A percentile compares a stretch with the other conserved stretches of the same genome.
phyloP scores from a whole-genome alignment of 306 rosid genomes.

The Castanea crenata region DNA sequence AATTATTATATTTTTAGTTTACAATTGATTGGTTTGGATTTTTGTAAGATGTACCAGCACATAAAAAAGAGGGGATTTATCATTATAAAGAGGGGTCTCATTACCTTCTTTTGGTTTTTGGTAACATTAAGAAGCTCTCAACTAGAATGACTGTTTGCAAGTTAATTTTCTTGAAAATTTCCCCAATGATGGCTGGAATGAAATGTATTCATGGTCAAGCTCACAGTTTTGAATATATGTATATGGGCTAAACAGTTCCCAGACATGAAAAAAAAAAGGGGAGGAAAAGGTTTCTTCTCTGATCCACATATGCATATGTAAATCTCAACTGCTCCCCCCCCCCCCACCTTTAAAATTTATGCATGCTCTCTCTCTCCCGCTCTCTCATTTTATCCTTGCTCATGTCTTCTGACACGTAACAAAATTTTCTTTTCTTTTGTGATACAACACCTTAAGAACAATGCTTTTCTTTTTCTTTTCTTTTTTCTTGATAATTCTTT shows the following conservation, averaged over 20 bases:
- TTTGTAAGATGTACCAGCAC: neutral
- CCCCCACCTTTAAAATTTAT: too few species aligned
- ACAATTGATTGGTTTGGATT: constrained; percentile 6
- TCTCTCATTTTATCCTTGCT: too few species aligned
- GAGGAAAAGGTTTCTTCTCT: neutral
- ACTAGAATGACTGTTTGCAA: neutral
- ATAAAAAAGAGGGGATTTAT: neutral
- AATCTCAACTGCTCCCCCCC: neutral
- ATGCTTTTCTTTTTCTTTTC: too few species aligned
- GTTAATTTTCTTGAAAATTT: neutral
- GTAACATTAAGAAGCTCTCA: neutral
- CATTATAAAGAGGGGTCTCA: neutral
- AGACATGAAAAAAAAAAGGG: neutral
- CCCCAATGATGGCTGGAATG: neutral
- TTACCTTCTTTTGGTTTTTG: neutral
- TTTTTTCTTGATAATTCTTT: too few species aligned
- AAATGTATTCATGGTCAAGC: neutral
- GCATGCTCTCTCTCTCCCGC: too few species aligned
- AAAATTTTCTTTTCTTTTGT: too few species aligned
- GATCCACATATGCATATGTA: neutral
- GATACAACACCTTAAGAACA: too few species aligned
- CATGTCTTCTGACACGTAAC: too few species aligned
- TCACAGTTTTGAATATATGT: neutral
- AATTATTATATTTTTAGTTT: neutral
- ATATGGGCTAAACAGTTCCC: neutral